Evolutionary conservation across 139 green algal genomes (phyloP).

Genomic region (Asterochloris erici): DNA sequence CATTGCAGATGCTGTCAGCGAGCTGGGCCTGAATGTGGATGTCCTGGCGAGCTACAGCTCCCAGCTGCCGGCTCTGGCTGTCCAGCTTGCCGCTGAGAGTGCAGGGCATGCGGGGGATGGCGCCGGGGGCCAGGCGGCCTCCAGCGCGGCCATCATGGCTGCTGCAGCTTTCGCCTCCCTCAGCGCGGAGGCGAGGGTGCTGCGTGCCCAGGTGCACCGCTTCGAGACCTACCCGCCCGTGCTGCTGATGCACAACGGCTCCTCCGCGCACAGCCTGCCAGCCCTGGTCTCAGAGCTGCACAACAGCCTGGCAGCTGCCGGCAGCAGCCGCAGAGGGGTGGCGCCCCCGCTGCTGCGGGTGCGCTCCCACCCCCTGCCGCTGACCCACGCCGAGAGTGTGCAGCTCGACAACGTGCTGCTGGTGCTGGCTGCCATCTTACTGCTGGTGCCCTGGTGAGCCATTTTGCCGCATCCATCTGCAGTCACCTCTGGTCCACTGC

Average conservation of each 20-base stretch:
- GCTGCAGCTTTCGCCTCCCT: too few relatives aligned
- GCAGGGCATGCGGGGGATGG: too few relatives aligned
- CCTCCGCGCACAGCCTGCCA: conserved; percentile 11
- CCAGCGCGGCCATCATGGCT: too few relatives aligned
- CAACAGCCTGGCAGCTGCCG: not conserved
- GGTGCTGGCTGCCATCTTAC: conserved; percentile 27
- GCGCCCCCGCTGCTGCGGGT: not conserved
- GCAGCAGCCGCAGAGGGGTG: not conserved
- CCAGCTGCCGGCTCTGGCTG: not conserved
- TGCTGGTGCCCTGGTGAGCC: conserved; percentile 11
- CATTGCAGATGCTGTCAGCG: too few relatives aligned
- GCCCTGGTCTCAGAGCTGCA: conserved; percentile 20
- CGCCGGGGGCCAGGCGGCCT: too few relatives aligned
- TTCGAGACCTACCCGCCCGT: not conserved
- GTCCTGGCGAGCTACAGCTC: not conserved
- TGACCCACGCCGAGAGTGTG: conserved; percentile 21
- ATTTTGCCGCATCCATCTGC: too few relatives aligned
- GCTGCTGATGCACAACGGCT: conserved; percentile 23
- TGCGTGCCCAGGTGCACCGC: not conserved
- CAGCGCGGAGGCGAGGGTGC: too few relatives aligned
- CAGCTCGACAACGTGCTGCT: conserved; percentile 8
- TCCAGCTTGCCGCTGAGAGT: too few relatives aligned
- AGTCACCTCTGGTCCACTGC: too few relatives aligned
- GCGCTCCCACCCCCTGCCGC: conserved; percentile 30
- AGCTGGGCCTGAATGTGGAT: too few relatives aligned